Evolutionary conservation across 2,329 filamentous ascomycete species (phyloP).

Genomic region (Cadophora gregata): DNA sequence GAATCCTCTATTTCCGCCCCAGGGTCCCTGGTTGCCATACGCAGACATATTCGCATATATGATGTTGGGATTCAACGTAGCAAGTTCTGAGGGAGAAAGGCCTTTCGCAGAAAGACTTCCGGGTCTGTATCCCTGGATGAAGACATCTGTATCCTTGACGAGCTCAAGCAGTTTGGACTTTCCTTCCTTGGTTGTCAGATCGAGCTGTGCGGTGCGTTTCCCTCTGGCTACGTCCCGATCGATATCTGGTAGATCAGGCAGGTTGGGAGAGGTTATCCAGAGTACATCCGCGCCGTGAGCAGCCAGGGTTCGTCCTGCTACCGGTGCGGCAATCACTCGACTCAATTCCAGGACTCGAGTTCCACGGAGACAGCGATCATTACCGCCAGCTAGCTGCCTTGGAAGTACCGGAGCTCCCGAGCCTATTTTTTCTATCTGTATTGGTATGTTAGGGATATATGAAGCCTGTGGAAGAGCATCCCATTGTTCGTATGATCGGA

Average conservation of each 20-base stretch:
- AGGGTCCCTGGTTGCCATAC: neutral
- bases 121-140: slow-evolving; percentile 6
- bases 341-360: neutral
- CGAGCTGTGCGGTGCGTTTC: neutral
- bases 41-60: neutral
- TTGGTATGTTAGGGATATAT: neutral
- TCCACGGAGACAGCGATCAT: neutral
- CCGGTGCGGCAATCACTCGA: neutral
- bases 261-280: neutral
- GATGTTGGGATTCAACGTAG: neutral
- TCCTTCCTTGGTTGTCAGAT: neutral
- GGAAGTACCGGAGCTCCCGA: neutral
- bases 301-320: slow-evolving; percentile 5
- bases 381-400: neutral
- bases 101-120: neutral
- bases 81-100: neutral
- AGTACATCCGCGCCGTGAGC: slow-evolving; percentile 5
- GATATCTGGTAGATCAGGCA: neutral
- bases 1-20: neutral
- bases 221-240: neutral
- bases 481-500: neutral
- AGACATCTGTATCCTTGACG: neutral
- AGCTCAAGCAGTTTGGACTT: neutral
- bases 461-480: neutral
- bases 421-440: neutral